Percentiles rank a stretch among this genome's conserved stretches.
Conservation (phyloP, 352 stramenopile genomes). For the Pythium monospermum region DNA sequence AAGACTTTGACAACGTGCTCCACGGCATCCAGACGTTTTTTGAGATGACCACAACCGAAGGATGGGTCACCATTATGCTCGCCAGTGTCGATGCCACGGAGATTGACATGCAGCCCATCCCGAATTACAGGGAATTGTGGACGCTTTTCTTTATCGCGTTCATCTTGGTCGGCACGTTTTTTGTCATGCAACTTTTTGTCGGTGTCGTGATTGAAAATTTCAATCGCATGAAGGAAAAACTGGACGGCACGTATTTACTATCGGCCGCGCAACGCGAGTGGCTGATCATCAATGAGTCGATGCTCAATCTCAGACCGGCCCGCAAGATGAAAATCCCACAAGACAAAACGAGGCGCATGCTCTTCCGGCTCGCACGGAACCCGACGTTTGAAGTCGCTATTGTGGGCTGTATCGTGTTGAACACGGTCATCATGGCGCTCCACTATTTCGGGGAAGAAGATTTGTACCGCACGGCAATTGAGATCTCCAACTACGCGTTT, state of each 20-base stretch:
- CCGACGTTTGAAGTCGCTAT: conserved; percentile 74
- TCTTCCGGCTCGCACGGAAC: conserved; percentile 37
- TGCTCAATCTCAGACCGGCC: conserved; percentile 40
- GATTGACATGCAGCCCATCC: conserved; percentile 89
- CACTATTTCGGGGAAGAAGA: conserved; percentile 82
- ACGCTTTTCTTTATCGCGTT: conserved; percentile 88
- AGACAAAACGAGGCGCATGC: conserved; percentile 28
- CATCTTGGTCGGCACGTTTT: conserved; percentile 88
- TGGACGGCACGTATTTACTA: conserved; percentile 63
- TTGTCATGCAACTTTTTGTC: conserved; percentile 92
- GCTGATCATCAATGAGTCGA: conserved; percentile 55
- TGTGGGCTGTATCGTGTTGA: conserved; percentile 83
- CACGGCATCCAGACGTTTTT: conserved; percentile 74
- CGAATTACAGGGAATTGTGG: conserved; percentile 66
- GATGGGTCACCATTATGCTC: conserved; percentile 88
- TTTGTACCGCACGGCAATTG: conserved; percentile 50
- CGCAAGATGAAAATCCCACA: conserved; percentile 39
- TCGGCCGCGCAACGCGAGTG: conserved; percentile 71
- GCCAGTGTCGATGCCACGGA: conserved; percentile 80
- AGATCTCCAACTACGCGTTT: conserved; percentile 78
- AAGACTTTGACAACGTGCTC: conserved; percentile 81
- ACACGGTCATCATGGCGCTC: conserved; percentile 81
- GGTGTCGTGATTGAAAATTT: conserved; percentile 94
- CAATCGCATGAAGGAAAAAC: conserved; percentile 67
- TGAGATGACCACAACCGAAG: conserved; percentile 90